phyloP scores from a whole-genome alignment of 768 basidiomycete genomes.

The Rhizopogon rudus region DNA sequence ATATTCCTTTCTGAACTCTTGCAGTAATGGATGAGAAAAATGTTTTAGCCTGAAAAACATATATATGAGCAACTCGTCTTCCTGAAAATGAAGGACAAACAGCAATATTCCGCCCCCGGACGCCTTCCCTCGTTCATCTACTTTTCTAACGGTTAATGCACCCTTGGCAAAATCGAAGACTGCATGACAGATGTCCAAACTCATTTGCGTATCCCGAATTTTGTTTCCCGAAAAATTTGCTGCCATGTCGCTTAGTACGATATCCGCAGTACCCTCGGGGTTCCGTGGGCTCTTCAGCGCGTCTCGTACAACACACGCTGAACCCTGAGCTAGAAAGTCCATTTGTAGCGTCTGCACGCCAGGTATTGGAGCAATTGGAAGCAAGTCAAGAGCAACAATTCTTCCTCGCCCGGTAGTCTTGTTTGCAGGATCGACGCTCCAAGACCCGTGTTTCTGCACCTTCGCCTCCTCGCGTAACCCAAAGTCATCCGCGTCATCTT shows the following conservation, averaged over 20 bases:
- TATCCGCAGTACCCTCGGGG: slow-evolving; percentile 52
- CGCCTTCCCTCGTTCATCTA: slow-evolving; percentile 41
- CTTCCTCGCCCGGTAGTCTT: slow-evolving; percentile 16
- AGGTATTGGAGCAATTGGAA: slow-evolving; percentile 64
- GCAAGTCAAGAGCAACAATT: slow-evolving; percentile 79
- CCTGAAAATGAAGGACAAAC: slow-evolving; percentile 32
- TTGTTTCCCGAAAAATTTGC: slow-evolving; percentile 74
- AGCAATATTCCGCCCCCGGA: slow-evolving; percentile 38
- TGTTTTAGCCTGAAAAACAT: slow-evolving; percentile 66
- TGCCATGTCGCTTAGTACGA: slow-evolving; percentile 90
- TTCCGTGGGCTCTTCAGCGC: slow-evolving; percentile 28
- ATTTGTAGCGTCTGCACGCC: slow-evolving; percentile 72
- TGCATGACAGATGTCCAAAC: slow-evolving; percentile 68
- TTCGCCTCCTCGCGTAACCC: neutral
- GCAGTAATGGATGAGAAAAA: slow-evolving; percentile 70
- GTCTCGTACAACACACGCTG: slow-evolving; percentile 40
- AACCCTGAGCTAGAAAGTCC: slow-evolving; percentile 65
- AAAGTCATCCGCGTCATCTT: neutral
- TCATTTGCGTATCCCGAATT: slow-evolving; percentile 57
- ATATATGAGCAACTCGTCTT: neutral
- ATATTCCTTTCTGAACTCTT: slow-evolving; percentile 54
- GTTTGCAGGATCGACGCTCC: slow-evolving; percentile 19
- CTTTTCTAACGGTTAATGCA: slow-evolving; percentile 45
- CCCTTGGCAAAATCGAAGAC: slow-evolving; percentile 64
- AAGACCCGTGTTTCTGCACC: slow-evolving; percentile 2